Evolutionary conservation across 2,329 filamentous ascomycete genomes (phyloP).

Genomic region (Penicillium expansum): DNA sequence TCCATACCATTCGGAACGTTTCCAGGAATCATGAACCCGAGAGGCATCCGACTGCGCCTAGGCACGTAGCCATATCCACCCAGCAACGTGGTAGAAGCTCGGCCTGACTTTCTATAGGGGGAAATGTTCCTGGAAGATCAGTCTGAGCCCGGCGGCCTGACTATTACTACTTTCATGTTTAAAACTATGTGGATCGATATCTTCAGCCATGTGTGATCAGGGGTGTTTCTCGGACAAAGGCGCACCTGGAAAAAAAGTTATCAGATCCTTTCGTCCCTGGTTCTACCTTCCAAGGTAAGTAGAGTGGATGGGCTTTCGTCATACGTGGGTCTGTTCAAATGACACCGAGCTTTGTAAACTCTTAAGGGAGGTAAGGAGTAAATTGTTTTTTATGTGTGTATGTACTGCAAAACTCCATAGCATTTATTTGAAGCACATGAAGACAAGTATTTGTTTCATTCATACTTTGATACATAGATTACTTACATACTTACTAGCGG

Average conservation of each 20-base stretch:
- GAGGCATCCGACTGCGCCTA: not conserved
- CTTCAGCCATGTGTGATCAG: not conserved
- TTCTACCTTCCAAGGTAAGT: not conserved
- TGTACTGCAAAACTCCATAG: not conserved
- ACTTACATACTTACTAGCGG: not conserved
- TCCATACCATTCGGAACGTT: not conserved
- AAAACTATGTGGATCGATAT: not conserved
- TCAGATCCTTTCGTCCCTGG: slow-evolving; percentile 6
- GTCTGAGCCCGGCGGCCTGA: no score
- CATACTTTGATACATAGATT: not conserved
- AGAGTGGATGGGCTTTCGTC: not conserved
- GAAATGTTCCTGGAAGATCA: not conserved
- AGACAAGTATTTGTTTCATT: not conserved
- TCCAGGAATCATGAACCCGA: not conserved
- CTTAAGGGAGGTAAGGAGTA: not conserved
- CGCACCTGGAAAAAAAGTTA: not conserved
- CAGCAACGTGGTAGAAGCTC: not conserved
- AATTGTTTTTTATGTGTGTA: not conserved
- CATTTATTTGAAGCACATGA: not conserved
- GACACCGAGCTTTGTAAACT: not conserved
- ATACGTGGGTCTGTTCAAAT: not conserved
- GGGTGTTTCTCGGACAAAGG: not conserved
- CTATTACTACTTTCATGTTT: not conserved
- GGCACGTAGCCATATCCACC: not conserved
- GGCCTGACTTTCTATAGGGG: not conserved